phyloP scores from a whole-genome alignment of 331 rosid species.

The Malus hybrid region DNA sequence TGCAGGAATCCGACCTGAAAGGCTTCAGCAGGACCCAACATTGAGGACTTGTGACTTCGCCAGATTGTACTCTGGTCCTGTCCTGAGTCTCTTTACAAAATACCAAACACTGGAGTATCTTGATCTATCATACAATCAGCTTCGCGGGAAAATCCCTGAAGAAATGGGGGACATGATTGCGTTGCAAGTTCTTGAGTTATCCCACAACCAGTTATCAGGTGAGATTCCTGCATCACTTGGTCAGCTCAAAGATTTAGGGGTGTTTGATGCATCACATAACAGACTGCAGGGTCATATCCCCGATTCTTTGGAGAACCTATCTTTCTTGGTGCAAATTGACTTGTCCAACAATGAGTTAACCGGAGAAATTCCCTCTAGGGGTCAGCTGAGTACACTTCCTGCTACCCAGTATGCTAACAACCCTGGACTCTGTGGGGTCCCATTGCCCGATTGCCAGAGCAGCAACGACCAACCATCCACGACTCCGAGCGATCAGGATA shows the following conservation, averaged over 20 bases:
- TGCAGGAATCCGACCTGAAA: constrained; percentile 83
- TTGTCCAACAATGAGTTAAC: constrained; percentile 84
- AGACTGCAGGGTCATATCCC: constrained; percentile 93
- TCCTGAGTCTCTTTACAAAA: constrained; percentile 74
- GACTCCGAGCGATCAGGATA: constrained; percentile 29
- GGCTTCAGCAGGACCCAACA: constrained; percentile 76
- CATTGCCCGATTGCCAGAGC: constrained; percentile 70
- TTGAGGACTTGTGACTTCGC: constrained; percentile 90
- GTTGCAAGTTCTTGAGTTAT: constrained; percentile 77
- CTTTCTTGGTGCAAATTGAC: constrained; percentile 93
- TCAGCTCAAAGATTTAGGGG: constrained; percentile 75
- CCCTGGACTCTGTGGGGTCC: constrained; percentile 97
- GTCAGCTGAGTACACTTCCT: constrained; percentile 96
- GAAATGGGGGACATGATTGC: constrained; percentile 96
- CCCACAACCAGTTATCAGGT: constrained; percentile 93
- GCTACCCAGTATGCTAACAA: constrained; percentile 86
- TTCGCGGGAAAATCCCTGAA: constrained; percentile 80
- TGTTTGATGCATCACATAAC: constrained; percentile 91
- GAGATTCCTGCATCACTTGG: constrained; percentile 92
- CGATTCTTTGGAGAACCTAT: constrained; percentile 87
- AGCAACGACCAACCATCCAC: constrained; percentile 36
- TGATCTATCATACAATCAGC: constrained; percentile 91
- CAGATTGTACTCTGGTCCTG: constrained; percentile 84
- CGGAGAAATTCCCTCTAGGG: constrained; percentile 86
- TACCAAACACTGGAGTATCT: constrained; percentile 94